Conservation (phyloP, 441 rosid species). For the Breynia disticha region DNA sequence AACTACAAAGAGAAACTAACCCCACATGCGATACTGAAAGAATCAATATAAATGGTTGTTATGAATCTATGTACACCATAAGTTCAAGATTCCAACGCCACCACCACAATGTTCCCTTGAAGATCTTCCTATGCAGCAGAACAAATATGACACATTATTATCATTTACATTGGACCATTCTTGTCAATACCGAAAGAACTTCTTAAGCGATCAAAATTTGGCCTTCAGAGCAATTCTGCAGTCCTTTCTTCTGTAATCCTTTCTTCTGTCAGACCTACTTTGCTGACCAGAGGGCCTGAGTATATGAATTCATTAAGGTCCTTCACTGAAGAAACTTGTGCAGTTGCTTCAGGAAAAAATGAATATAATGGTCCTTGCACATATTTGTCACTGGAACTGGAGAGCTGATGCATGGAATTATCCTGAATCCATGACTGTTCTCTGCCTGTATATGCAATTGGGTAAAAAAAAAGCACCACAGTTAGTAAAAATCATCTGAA, state of each 20-base stretch:
- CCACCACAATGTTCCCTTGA: too few species aligned
- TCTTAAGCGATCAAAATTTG: slow-evolving; percentile 15
- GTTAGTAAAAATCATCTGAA: slow-evolving; percentile 3
- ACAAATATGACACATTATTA: too few species aligned
- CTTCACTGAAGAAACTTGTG: slow-evolving; percentile 54
- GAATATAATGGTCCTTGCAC: slow-evolving; percentile 22
- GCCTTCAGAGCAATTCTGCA: neutral
- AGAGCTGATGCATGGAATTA: slow-evolving; percentile 24
- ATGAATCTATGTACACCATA: too few species aligned
- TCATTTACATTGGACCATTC: slow-evolving; percentile 12
- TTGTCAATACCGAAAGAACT: too few species aligned
- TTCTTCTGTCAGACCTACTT: slow-evolving; percentile 48
- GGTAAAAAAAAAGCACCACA: neutral
- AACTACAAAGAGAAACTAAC: too few species aligned
- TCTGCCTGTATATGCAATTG: slow-evolving; percentile 25
- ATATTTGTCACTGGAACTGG: slow-evolving; percentile 12
- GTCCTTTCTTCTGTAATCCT: slow-evolving; percentile 47
- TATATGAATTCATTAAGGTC: slow-evolving; percentile 73
- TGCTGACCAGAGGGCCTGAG: slow-evolving; percentile 70
- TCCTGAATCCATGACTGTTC: slow-evolving; percentile 50
- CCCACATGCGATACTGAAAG: too few species aligned
- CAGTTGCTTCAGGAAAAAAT: slow-evolving; percentile 38
- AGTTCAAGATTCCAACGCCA: too few species aligned
- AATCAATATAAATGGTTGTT: too few species aligned
- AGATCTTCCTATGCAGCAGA: too few species aligned